Percentiles rank a stretch among this genome's conserved stretches.
Evolutionary conservation across 176 grass and related monocot species (phyloP).

Genomic region (Carex littledalei): DNA sequence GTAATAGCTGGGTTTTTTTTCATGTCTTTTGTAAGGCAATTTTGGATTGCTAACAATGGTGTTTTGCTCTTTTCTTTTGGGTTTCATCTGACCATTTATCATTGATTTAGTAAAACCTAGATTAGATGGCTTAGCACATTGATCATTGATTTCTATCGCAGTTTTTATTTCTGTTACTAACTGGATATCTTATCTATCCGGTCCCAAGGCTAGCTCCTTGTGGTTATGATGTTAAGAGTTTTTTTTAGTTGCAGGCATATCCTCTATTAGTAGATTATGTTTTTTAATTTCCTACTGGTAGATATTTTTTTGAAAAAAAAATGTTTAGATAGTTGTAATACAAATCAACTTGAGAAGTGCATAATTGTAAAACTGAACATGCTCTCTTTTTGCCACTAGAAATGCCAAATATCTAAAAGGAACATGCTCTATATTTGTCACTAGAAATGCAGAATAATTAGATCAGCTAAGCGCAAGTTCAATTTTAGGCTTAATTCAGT

Average conservation of each 20-base stretch:
- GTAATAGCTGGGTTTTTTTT: not conserved
- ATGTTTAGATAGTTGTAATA: not conserved
- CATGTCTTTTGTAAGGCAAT: not conserved
- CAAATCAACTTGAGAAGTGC: not conserved
- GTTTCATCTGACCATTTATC: not conserved
- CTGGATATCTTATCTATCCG: not conserved
- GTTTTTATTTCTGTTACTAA: not conserved
- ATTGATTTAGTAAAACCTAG: not conserved
- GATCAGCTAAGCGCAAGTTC: too few species aligned
- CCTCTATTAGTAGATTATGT: not conserved
- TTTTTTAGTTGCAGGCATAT: not conserved
- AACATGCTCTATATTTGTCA: too few species aligned
- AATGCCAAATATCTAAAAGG: not conserved
- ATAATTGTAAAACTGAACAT: not conserved
- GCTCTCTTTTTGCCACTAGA: not conserved
- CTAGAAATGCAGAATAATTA: too few species aligned
- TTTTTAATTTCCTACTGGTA: not conserved
- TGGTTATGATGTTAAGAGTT: not conserved
- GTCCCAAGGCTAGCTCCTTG: not conserved
- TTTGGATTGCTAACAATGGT: not conserved
- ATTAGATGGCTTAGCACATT: not conserved
- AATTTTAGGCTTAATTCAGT: too few species aligned
- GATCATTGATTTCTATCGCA: not conserved
- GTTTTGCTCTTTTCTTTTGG: not conserved
- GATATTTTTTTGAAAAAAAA: not conserved